Percentiles rank a stretch among this genome's conserved stretches.
phyloP scores from a whole-genome alignment of 2,329 filamentous ascomycete species.

The Tolypocladium tundrense region DNA sequence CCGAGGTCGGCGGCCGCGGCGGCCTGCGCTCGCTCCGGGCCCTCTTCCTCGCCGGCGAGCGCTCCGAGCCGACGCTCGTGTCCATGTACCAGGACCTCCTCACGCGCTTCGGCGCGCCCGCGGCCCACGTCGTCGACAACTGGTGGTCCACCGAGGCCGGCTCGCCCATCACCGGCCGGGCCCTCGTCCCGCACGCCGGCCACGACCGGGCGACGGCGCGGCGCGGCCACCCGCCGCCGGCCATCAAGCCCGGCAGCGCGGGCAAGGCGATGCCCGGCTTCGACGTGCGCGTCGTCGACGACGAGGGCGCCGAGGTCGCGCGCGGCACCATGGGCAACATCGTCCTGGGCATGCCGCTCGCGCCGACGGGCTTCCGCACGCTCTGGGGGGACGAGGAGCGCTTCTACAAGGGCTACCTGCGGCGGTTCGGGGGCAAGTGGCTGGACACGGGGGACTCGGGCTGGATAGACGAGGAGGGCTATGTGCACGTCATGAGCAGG shows the following conservation, averaged over 20 bases:
- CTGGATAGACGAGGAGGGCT: slow-evolving; percentile 66
- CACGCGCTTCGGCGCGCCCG: slow-evolving; percentile 50
- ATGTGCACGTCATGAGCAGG: slow-evolving; percentile 54
- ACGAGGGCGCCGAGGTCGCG: slow-evolving; percentile 62
- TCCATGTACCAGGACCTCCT: slow-evolving; percentile 71
- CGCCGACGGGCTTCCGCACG: slow-evolving; percentile 76
- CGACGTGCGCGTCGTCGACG: slow-evolving; percentile 75
- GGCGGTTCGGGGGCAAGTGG: slow-evolving; percentile 72
- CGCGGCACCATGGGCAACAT: slow-evolving; percentile 81
- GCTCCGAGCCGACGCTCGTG: slow-evolving; percentile 80
- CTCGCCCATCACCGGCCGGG: slow-evolving; percentile 47
- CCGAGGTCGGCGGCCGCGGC: slow-evolving; percentile 51
- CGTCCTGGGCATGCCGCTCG: slow-evolving; percentile 71
- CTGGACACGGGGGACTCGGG: slow-evolving; percentile 88
- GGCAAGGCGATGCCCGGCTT: slow-evolving; percentile 90
- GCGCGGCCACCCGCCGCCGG: slow-evolving; percentile 31
- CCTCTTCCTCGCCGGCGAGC: slow-evolving; percentile 79
- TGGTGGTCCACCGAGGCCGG: slow-evolving; percentile 53
- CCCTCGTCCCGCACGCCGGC: slow-evolving; percentile 47
- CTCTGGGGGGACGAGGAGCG: slow-evolving; percentile 79
- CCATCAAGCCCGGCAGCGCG: slow-evolving; percentile 73
- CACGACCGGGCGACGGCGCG: slow-evolving; percentile 35
- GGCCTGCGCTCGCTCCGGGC: slow-evolving; percentile 63
- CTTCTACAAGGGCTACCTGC: slow-evolving; percentile 78
- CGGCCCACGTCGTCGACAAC: slow-evolving; percentile 47